Percentiles rank a stretch among this genome's conserved stretches.
Conservation (phyloP, 805 yeast genomes). For the Ascoidea rubescens region DNA sequence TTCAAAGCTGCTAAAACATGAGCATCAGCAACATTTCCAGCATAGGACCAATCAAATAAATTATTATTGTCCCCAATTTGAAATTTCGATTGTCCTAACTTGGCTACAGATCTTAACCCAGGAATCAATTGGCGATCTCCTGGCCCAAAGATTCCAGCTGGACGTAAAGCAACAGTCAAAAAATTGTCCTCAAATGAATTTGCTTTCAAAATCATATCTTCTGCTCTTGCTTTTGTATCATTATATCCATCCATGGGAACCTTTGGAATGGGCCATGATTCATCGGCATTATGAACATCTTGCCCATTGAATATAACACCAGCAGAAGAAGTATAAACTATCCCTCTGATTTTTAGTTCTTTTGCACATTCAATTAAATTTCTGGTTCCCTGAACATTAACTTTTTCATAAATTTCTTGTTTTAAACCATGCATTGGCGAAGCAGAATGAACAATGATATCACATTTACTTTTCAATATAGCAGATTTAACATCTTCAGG, state of each 20-base stretch:
- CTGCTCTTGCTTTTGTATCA: slow-evolving; percentile 89
- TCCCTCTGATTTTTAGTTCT: slow-evolving; percentile 35
- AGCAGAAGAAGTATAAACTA: slow-evolving; percentile 93
- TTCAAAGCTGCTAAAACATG: slow-evolving; percentile 87
- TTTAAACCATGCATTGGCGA: slow-evolving; percentile 88
- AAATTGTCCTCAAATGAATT: slow-evolving; percentile 43
- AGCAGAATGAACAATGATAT: slow-evolving; percentile 86
- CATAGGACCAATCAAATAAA: slow-evolving; percentile 92
- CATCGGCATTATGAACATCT: slow-evolving; percentile 85
- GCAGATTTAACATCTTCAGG: slow-evolving; percentile 54
- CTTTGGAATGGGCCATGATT: slow-evolving; percentile 83
- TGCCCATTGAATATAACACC: slow-evolving; percentile 97
- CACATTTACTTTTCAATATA: slow-evolving; percentile 41
- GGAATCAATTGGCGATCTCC: slow-evolving; percentile 97
- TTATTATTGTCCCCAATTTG: slow-evolving; percentile 93
- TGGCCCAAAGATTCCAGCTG: slow-evolving; percentile 98
- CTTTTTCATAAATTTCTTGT: slow-evolving; percentile 75
- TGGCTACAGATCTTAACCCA: slow-evolving; percentile 72
- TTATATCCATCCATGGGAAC: slow-evolving; percentile 95
- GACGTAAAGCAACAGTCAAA: slow-evolving; percentile 77
- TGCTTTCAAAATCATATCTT: slow-evolving; percentile 62
- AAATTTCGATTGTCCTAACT: slow-evolving; percentile 74
- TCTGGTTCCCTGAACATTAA: slow-evolving; percentile 80
- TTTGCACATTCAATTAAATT: slow-evolving; percentile 56
- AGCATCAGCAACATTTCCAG: slow-evolving; percentile 96